phyloP scores from a whole-genome alignment of 768 basidiomycete species.

The Lyophyllum semitale region DNA sequence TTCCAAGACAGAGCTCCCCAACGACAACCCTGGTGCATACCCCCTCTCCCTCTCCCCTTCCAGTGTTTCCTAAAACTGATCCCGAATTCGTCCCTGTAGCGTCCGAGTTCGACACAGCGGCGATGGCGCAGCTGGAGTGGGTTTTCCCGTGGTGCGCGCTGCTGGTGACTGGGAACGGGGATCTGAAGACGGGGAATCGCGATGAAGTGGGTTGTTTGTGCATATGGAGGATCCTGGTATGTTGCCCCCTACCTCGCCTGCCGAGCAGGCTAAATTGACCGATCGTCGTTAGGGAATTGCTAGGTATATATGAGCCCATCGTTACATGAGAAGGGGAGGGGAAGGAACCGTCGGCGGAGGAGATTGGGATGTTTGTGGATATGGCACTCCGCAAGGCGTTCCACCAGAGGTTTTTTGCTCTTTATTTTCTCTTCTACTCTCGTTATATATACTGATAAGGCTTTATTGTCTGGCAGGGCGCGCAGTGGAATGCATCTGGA shows the following conservation, averaged over 20 bases:
- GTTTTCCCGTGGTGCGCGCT: constrained; percentile 86
- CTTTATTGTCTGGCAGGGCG: constrained; percentile 51
- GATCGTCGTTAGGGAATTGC: not conserved
- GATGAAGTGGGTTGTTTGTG: constrained; percentile 93
- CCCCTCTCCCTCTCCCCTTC: not conserved
- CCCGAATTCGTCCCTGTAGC: not conserved
- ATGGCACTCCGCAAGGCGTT: constrained; percentile 90
- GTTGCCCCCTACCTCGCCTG: constrained; percentile 10
- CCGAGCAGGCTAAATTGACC: too few species aligned
- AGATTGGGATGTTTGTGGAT: constrained; percentile 73
- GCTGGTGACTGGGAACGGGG: constrained; percentile 79
- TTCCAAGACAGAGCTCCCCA: constrained; percentile 69
- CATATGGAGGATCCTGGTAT: constrained; percentile 94
- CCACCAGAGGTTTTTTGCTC: too few species aligned
- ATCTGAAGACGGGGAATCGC: constrained; percentile 80
- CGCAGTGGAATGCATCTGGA: constrained; percentile 95
- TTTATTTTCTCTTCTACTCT: not conserved
- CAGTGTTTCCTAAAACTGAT: too few species aligned
- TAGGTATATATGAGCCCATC: constrained; percentile 90
- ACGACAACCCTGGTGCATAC: constrained; percentile 41
- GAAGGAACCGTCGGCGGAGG: constrained; percentile 67
- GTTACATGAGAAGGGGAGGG: constrained; percentile 19
- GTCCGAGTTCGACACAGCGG: constrained; percentile 73
- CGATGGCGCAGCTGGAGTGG: constrained; percentile 85
- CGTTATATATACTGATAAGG: not conserved